These are phyloP conservation scores for Uronychia binucleata DNA, from an alignment of 73 alveolate genomes.

Conservation along the genomic window DNA sequence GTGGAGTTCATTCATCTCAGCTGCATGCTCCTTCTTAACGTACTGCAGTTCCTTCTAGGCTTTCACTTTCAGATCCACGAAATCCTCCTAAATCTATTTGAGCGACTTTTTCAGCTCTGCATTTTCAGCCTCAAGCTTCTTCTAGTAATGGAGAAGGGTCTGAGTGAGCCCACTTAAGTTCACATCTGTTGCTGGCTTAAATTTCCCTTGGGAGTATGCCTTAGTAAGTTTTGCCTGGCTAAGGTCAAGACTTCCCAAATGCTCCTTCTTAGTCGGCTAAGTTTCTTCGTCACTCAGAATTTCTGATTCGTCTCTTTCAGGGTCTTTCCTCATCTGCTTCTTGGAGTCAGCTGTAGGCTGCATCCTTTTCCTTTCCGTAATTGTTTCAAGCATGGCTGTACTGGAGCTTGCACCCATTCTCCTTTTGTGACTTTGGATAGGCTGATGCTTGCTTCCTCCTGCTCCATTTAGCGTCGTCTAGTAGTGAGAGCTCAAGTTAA, in stretches of 20 bases:
- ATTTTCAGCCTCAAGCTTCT: background rate
- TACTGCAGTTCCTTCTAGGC: background rate
- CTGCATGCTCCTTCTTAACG: too few species aligned
- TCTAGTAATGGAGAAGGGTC: background rate
- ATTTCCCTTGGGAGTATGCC: background rate
- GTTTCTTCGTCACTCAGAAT: background rate
- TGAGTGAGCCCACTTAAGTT: background rate
- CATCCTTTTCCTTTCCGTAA: background rate
- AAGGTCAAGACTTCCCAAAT: background rate
- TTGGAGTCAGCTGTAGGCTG: background rate
- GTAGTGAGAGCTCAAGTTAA: background rate
- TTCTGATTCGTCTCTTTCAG: background rate
- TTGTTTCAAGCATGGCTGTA: background rate
- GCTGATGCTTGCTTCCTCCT: too few species aligned
- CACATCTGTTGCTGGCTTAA: background rate
- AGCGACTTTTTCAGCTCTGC: background rate
- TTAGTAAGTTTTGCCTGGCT: background rate
- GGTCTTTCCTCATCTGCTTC: background rate
- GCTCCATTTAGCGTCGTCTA: too few species aligned
- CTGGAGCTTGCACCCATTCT: background rate
- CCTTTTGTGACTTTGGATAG: background rate
- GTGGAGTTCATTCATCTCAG: background rate
- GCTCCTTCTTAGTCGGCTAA: background rate
- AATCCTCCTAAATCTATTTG: background rate
- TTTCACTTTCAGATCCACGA: background rate